phyloP scores from a whole-genome alignment of 495 filamentous ascomycete genomes.

The Clohesyomyces aquaticus region DNA sequence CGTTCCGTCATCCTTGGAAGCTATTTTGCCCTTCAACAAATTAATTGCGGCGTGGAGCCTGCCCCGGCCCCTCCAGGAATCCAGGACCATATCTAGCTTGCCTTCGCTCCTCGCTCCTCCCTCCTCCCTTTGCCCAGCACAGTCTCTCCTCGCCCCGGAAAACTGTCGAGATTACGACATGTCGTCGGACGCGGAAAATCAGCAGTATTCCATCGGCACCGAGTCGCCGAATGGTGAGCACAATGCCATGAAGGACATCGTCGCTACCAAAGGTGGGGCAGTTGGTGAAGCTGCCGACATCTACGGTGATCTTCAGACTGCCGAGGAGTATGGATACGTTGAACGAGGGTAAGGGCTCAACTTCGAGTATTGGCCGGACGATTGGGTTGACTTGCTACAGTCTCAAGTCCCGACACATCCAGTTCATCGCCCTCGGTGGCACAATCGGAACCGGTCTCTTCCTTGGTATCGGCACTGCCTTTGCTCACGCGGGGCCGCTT shows the following conservation, averaged over 20 bases:
- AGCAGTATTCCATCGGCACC: slow-evolving; percentile 11
- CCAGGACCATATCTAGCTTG: neutral
- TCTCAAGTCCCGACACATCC: slow-evolving; percentile 58
- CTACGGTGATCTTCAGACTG: slow-evolving; percentile 48
- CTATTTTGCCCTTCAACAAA: slow-evolving; percentile 15
- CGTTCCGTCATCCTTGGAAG: slow-evolving; percentile 2
- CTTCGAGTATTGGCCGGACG: neutral
- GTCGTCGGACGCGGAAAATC: slow-evolving; percentile 18
- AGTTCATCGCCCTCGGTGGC: slow-evolving; percentile 69
- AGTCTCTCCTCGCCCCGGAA: neutral
- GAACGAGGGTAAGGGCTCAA: slow-evolving; percentile 45
- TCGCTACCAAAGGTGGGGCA: slow-evolving; percentile 17
- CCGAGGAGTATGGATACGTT: slow-evolving; percentile 52
- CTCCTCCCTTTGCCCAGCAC: neutral
- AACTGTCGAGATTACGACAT: neutral
- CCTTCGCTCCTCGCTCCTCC: neutral
- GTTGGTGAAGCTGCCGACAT: slow-evolving; percentile 50
- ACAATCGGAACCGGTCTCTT: slow-evolving; percentile 79
- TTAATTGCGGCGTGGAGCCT: slow-evolving; percentile 10
- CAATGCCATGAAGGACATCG: slow-evolving; percentile 21
- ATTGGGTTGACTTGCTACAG: slow-evolving; percentile 30
- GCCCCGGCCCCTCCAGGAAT: neutral
- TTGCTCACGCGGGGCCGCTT: slow-evolving; percentile 65
- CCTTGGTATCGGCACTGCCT: slow-evolving; percentile 67
- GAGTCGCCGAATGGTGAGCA: slow-evolving; percentile 10